A percentile compares a stretch with the other conserved stretches of the same genome.
phyloP scores from a whole-genome alignment of 805 yeast genomes.

The Blastobotrys muscicola region DNA sequence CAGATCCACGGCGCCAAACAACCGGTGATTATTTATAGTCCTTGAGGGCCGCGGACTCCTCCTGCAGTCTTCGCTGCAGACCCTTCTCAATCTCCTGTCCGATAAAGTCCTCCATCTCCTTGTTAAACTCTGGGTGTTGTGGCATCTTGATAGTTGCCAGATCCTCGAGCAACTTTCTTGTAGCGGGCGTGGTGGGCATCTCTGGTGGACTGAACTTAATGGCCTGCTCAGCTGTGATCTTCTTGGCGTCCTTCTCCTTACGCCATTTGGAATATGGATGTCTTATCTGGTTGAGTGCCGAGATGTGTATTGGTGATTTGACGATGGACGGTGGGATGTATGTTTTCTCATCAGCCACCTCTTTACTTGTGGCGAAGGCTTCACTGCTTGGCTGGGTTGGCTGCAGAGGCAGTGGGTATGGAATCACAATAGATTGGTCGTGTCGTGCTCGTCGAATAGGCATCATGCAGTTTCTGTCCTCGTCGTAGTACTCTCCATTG shows the following conservation, averaged over 20 bases:
- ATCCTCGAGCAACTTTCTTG: slow-evolving; percentile 31
- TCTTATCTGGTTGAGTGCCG: slow-evolving; percentile 58
- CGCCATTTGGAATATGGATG: slow-evolving; percentile 64
- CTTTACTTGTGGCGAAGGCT: slow-evolving; percentile 18
- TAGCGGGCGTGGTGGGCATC: slow-evolving; percentile 62
- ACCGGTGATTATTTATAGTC: slow-evolving; percentile 7
- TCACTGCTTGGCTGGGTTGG: slow-evolving; percentile 41
- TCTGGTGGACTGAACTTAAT: slow-evolving; percentile 55
- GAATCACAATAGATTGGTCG: slow-evolving; percentile 60
- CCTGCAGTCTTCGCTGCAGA: slow-evolving; percentile 17
- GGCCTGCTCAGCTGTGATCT: slow-evolving; percentile 53
- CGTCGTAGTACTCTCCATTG: slow-evolving; percentile 65
- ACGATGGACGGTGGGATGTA: slow-evolving; percentile 61
- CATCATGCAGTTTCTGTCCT: slow-evolving; percentile 58
- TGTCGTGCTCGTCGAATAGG: slow-evolving; percentile 72
- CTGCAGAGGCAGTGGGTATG: slow-evolving; percentile 75
- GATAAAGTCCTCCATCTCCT: slow-evolving; percentile 47
- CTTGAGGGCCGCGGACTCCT: slow-evolving; percentile 15
- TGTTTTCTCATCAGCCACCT: slow-evolving; percentile 60
- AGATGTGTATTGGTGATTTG: slow-evolving; percentile 59
- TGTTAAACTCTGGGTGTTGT: slow-evolving; percentile 33
- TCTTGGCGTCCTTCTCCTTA: slow-evolving; percentile 38
- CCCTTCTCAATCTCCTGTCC: slow-evolving; percentile 30
- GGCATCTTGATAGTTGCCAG: slow-evolving; percentile 23
- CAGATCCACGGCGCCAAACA: too few species aligned